A percentile compares a stretch with the other conserved stretches of the same genome.
These are phyloP conservation scores for Coelastrella sp. DNA, from an alignment of 139 green algal species.

Conservation along the genomic window DNA sequence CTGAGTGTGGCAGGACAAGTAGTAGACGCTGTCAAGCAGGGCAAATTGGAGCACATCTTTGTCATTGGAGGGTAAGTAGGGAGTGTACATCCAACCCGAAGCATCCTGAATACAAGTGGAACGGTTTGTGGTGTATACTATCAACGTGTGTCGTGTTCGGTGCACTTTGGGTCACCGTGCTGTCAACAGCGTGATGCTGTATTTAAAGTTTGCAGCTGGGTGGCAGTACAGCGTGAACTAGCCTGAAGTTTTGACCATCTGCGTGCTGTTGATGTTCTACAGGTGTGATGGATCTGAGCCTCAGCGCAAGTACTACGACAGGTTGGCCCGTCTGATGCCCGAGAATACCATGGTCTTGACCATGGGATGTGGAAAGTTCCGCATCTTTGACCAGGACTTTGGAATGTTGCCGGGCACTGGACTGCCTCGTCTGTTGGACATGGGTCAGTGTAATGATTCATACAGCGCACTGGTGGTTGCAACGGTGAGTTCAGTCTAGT, in stretches of 20 bases:
- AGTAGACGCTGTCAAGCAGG: slow-evolving; percentile 62
- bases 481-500: slow-evolving; percentile 35
- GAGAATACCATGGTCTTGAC: slow-evolving; percentile 65
- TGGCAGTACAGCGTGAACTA: too few relatives aligned
- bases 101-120: neutral
- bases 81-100: neutral
- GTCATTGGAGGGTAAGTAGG: slow-evolving; percentile 58
- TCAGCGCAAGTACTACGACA: slow-evolving; percentile 65
- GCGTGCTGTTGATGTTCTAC: neutral
- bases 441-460: slow-evolving; percentile 80
- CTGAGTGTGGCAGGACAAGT: slow-evolving; percentile 62
- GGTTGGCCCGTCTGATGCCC: slow-evolving; percentile 51
- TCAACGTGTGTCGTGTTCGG: too few relatives aligned
- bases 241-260: too few relatives aligned
- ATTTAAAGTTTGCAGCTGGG: too few relatives aligned
- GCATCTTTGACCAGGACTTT: slow-evolving; percentile 73
- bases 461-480: slow-evolving; percentile 77
- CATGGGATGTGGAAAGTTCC: slow-evolving; percentile 81
- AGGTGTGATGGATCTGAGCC: slow-evolving; percentile 72
- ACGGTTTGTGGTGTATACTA: neutral
- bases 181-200: too few relatives aligned
- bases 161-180: too few relatives aligned
- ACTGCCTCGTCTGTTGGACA: slow-evolving; percentile 83
- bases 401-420: slow-evolving; percentile 66
- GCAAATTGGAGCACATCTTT: slow-evolving; percentile 68